phyloP scores from a whole-genome alignment of 2,329 filamentous ascomycete genomes.

The Cordyceps javanica region DNA sequence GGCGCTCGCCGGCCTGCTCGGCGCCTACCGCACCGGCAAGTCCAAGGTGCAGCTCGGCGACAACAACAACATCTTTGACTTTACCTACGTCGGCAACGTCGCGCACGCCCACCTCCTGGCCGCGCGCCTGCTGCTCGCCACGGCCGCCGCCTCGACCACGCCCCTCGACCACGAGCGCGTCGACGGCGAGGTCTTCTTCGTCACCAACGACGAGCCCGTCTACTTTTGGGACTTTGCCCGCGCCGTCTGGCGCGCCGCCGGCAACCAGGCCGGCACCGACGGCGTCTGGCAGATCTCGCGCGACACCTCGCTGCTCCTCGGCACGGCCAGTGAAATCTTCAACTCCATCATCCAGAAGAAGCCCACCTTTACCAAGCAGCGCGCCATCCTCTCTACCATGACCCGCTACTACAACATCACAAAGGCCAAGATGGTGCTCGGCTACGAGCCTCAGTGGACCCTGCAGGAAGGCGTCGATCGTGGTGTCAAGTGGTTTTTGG shows the following conservation, averaged over 20 bases:
- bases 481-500: conserved; percentile 49
- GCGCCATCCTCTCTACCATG: conserved; percentile 64
- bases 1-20: conserved; percentile 65
- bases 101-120: conserved; percentile 79
- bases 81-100: conserved; percentile 58
- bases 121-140: conserved; percentile 62
- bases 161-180: conserved; percentile 68
- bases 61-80: conserved; percentile 58
- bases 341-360: conserved; percentile 43
- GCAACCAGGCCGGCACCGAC: conserved; percentile 44
- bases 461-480: conserved; percentile 58
- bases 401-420: conserved; percentile 71
- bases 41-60: conserved; percentile 75
- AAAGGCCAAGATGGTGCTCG: conserved; percentile 66
- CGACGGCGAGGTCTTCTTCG: conserved; percentile 81
- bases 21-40: conserved; percentile 61
- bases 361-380: conserved; percentile 52
- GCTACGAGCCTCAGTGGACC: conserved; percentile 61
- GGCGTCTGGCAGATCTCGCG: conserved; percentile 50
- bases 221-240: conserved; percentile 89
- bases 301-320: conserved; percentile 46
- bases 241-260: conserved; percentile 64
- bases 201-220: conserved; percentile 82
- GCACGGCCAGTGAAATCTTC: conserved; percentile 47
- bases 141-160: conserved; percentile 45